A percentile compares a stretch with the other conserved stretches of the same genome.
phyloP scores from a whole-genome alignment of 305 asterid genomes.

The Plantago rigida region DNA sequence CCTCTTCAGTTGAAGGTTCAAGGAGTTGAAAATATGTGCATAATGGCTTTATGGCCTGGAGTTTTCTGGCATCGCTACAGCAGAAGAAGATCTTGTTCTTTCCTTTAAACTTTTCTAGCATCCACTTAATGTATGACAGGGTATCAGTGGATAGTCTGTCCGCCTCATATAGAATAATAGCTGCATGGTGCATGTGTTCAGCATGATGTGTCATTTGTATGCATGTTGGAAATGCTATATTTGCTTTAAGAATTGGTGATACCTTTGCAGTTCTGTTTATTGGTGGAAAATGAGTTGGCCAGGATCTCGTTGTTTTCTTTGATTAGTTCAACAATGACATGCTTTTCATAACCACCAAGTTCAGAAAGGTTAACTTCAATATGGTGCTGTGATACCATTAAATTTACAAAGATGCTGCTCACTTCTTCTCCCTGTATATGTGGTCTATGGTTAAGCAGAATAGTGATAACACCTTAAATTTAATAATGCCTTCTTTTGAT shows the following conservation, averaged over 20 bases:
- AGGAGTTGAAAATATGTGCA: conserved; percentile 61
- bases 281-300: conserved; percentile 26
- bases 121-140: conserved; percentile 64
- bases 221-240: conserved; percentile 19
- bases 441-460: conserved; percentile 13
- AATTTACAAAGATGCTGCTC: conserved; percentile 52
- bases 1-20: conserved; percentile 73
- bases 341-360: conserved; percentile 71
- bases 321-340: conserved; percentile 63
- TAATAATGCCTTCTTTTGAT: conserved; percentile 19
- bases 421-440: conserved; percentile 67
- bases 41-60: conserved; percentile 48
- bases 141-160: conserved; percentile 70
- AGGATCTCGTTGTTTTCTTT: conserved; percentile 37
- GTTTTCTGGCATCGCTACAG: conserved; percentile 69
- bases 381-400: conserved; percentile 57
- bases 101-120: conserved; percentile 61
- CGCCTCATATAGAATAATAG: conserved; percentile 57
- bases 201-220: conserved; percentile 21
- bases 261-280: conserved; percentile 51
- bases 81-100: conserved; percentile 63
- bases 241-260: conserved; percentile 18
- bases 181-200: conserved; percentile 38
- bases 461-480: conserved; percentile 12
- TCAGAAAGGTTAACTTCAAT: conserved; percentile 73